A percentile compares a stretch with the other conserved stretches of the same genome.
These are phyloP conservation scores for Crithidia acanthocephali DNA, from an alignment of 208 protist genomes.

Conservation along the genomic window DNA sequence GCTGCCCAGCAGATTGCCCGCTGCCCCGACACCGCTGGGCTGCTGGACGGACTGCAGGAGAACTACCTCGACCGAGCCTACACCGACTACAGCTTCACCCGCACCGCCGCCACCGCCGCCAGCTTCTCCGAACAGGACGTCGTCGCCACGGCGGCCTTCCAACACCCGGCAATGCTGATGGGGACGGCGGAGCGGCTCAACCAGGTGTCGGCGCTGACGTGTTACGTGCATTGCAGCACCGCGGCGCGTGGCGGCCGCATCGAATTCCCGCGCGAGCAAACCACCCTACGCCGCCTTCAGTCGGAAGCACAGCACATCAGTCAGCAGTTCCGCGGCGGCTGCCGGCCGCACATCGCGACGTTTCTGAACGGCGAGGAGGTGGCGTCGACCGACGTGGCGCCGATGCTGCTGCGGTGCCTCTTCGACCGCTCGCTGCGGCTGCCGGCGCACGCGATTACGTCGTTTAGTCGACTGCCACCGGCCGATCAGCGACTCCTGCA, in stretches of 20 bases:
- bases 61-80: slow-evolving; percentile 70
- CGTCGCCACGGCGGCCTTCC: slow-evolving; percentile 43
- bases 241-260: slow-evolving; percentile 30
- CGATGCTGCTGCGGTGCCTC: slow-evolving; percentile 66
- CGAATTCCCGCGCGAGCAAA: slow-evolving; percentile 53
- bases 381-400: slow-evolving; percentile 41
- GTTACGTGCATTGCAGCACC: slow-evolving; percentile 59
- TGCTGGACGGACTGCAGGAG: slow-evolving; percentile 82
- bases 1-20: slow-evolving; percentile 41
- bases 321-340: slow-evolving; percentile 55
- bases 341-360: slow-evolving; percentile 26
- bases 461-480: slow-evolving; percentile 34
- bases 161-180: slow-evolving; percentile 35
- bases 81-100: slow-evolving; percentile 67
- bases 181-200: slow-evolving; percentile 51
- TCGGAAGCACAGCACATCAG: slow-evolving; percentile 43
- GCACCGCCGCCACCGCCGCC: slow-evolving; percentile 48
- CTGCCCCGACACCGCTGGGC: slow-evolving; percentile 29
- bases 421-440: slow-evolving; percentile 55
- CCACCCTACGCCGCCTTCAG: slow-evolving; percentile 35
- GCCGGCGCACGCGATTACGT: slow-evolving; percentile 50
- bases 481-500: slow-evolving; percentile 48
- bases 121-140: slow-evolving; percentile 66
- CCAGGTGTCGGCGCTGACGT: slow-evolving; percentile 47
- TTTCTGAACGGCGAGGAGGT: slow-evolving; percentile 44